A percentile compares a stretch with the other conserved stretches of the same genome.
These are phyloP conservation scores for Podaxis pistillaris DNA, from an alignment of 768 basidiomycete species.

Conservation along the genomic window DNA sequence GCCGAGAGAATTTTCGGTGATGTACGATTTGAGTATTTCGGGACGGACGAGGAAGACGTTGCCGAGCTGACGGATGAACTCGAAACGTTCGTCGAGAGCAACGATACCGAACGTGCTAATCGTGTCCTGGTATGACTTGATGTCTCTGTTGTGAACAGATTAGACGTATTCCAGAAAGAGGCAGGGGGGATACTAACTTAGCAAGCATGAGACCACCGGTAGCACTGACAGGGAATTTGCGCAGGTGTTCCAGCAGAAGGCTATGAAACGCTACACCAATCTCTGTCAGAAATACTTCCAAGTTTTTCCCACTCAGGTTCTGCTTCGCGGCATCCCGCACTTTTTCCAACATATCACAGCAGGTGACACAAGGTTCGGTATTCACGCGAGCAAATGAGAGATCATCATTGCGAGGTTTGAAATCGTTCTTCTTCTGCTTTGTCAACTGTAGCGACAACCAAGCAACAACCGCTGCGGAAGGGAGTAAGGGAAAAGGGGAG, in stretches of 20 bases:
- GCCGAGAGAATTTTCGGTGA: constrained; percentile 91
- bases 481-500: neutral
- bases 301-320: constrained; percentile 88
- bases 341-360: constrained; percentile 82
- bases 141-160: constrained; percentile 57
- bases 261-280: constrained; percentile 96
- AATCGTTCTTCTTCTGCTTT: constrained; percentile 95
- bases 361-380: constrained; percentile 87
- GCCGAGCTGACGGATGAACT: constrained; percentile 96
- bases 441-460: constrained; percentile 77
- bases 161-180: neutral
- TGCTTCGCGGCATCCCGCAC: constrained; percentile 74
- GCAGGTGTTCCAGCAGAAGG: constrained; percentile 88
- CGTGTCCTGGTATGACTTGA: constrained; percentile 94
- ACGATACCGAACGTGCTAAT: constrained; percentile 81
- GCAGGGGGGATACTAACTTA: constrained; percentile 60
- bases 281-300: constrained; percentile 89
- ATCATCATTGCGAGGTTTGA: constrained; percentile 96
- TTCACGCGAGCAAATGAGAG: constrained; percentile 91
- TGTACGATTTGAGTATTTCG: constrained; percentile 92
- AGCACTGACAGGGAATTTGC: constrained; percentile 95
- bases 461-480: constrained; percentile 55
- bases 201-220: constrained; percentile 98
- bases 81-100: constrained; percentile 89
- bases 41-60: constrained; percentile 96